Percentiles rank a stretch among this genome's conserved stretches.
phyloP scores from a whole-genome alignment of 306 rosid genomes.

The Arachis hypogaea region DNA sequence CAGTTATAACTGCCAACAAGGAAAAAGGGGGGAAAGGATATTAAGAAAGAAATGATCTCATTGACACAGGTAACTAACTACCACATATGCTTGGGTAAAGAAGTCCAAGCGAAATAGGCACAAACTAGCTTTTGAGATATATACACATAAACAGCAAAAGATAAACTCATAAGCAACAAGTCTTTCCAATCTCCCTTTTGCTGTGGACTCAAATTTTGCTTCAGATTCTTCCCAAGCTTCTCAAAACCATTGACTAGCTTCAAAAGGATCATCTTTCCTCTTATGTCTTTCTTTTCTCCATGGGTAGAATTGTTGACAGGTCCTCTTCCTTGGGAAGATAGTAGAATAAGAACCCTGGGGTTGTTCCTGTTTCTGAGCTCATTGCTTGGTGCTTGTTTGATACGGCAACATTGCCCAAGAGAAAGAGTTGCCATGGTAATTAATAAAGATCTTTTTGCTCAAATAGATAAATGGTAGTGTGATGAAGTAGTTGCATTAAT shows the following conservation, averaged over 20 bases:
- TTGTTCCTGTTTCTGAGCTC: constrained; percentile 33
- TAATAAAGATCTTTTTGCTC: background rate
- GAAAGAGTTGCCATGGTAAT: constrained; percentile 57
- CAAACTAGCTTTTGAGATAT: constrained; percentile 73
- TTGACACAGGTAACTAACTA: constrained; percentile 32
- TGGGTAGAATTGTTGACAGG: constrained; percentile 39
- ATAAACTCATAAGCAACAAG: constrained; percentile 73
- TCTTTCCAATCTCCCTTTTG: constrained; percentile 92
- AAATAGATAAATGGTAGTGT: background rate
- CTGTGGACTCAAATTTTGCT: constrained; percentile 69
- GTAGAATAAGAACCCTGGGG: constrained; percentile 34
- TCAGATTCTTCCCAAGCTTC: constrained; percentile 54
- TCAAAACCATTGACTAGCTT: constrained; percentile 43
- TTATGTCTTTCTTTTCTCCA: constrained; percentile 39
- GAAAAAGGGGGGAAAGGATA: background rate
- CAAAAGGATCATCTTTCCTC: constrained; percentile 27
- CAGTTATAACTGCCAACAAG: background rate
- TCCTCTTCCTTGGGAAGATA: constrained; percentile 47
- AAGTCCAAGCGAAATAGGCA: constrained; percentile 74
- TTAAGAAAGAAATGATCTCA: background rate
- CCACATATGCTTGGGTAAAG: constrained; percentile 60
- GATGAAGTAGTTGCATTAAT: background rate
- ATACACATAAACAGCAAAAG: constrained; percentile 88
- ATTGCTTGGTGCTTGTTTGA: constrained; percentile 7
- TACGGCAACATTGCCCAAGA: constrained; percentile 29